Conservation (phyloP, 345 rosid species). For the Sisymbrium altissimum region DNA sequence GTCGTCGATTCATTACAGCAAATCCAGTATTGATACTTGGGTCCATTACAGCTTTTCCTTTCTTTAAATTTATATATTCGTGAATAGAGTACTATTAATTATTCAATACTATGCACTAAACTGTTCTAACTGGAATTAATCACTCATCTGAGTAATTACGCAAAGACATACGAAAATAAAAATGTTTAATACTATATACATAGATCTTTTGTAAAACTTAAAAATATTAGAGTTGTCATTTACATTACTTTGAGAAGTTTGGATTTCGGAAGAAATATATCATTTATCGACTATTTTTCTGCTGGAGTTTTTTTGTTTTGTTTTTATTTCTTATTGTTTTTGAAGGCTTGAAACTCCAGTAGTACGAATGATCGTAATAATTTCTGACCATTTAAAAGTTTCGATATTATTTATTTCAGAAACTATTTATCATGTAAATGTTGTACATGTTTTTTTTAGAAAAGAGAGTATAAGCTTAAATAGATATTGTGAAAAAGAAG, state of each 20-base stretch:
- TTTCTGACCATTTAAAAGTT: neutral
- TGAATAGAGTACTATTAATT: neutral
- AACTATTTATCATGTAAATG: neutral
- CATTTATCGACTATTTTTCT: neutral
- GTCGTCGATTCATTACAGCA: conserved; percentile 16
- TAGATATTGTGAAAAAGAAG: too few species aligned
- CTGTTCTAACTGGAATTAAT: neutral
- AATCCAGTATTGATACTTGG: conserved; percentile 24
- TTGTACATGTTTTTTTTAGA: neutral
- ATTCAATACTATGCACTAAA: neutral
- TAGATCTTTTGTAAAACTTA: too few species aligned
- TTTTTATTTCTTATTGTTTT: neutral
- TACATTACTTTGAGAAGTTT: neutral
- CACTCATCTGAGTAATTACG: neutral
- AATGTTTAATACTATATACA: too few species aligned
- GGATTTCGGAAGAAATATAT: neutral
- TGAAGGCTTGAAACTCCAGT: neutral
- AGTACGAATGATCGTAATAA: neutral
- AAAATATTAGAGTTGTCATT: neutral
- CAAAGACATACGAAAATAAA: neutral
- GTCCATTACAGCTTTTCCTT: conserved; percentile 28
- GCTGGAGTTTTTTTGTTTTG: neutral
- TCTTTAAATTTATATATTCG: neutral
- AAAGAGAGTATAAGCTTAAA: neutral
- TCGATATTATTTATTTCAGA: neutral